Base-by-base conservation (phyloP, 805 yeast species). In the Wilhelminamyces savonicus region DNA sequence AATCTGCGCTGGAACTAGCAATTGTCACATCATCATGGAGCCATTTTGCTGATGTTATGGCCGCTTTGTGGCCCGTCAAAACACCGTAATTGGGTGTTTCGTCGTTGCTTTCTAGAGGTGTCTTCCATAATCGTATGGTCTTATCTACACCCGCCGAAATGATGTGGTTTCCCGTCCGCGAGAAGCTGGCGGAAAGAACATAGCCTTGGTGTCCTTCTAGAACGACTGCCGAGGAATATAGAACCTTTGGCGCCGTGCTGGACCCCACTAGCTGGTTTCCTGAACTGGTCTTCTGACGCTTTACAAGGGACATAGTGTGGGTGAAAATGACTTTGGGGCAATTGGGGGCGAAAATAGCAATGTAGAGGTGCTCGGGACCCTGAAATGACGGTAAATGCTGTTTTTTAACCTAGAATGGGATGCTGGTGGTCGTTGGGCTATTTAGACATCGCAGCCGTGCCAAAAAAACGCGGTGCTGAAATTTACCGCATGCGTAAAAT, bases 141-240 rank as follows among this genome's bases (percentile, higher is more conserved):
- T 61, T 62, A 43, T 82, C 90, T 12, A 61, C 37, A 3, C 87
- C 82, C 4, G 78, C 81, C 3, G 86, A 66, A 0, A 81, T 88
- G 13, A 80, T 51, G 6, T 52, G 39, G 5, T 57, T 46, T 0
- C 86, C 88, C 16, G 59, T 53, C 3, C 47, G 53, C 44, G 63
- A 74, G 55, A 80, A 80, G 27, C 63, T 56, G 4, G 71, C 66
- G 2, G 74, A 50, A 12, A 74, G 54, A 0, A 78, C 78, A 1
- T 78, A 57, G 0, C 78, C 78, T 10, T 54, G 40, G 41, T 77
- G 82, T 6, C 78, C 78, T 31, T 62, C 65, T 5, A 78, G 49
- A 11, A 57, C 56, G 9, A 70, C 53, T 0, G 57, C 56, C 5
- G 39, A 43, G 30, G 35, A 41, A 30, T 46, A 57, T 17, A 60